Base-by-base conservation (phyloP, 306 rosid genomes). In the Gleditsia sinensis region DNA sequence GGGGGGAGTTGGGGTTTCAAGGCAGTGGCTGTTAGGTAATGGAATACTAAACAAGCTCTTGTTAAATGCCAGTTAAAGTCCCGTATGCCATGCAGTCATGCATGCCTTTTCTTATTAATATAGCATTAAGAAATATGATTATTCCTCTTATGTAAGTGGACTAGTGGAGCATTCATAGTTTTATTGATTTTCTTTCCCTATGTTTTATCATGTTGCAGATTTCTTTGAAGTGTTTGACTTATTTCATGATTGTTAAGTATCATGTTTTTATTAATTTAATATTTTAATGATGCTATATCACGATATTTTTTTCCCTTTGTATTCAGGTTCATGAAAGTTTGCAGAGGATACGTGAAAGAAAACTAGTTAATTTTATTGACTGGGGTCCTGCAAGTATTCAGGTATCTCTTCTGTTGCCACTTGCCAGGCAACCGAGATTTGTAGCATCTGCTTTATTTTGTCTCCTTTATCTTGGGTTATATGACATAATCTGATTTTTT, bases 301-400 rank as follows among this genome's bases (percentile, higher is more conserved):
- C 72, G 83, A 71, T 65, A 53, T 83, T 67, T 71, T 14, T 69
- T 51, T 78, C 75, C 75, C 42, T 61, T 11, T 70, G 76, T 71
- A 46, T 82, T 72, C 86, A 94, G 99, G 97, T 91, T 84, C 99
- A 92, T 51, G 99, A 94, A 84, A 94, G 97, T 87, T 87, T 94
- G 92, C 99, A 94, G 84, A 90, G 98, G 86, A 94, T 94, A 75
- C 96, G 98, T 51, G 98, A 94, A 88, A 88, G 99, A 79, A 94
- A 94, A 87, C 93, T 92, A 24, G 97, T 94, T 65, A 94, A 94
- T 88, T 94, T 94, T 78, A 92, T 94, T 72, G 97, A 94, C 76
- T 94, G 99, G 99, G 99, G 99, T 54, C 99, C 99, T 67, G 99
- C 99, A 40, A 94, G 99, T 78, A 94, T 94, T 75, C 99, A 94